A percentile compares a stretch with the other conserved stretches of the same genome.
Conservation (phyloP, 495 filamentous ascomycete genomes). For the Immersiella caudata region DNA sequence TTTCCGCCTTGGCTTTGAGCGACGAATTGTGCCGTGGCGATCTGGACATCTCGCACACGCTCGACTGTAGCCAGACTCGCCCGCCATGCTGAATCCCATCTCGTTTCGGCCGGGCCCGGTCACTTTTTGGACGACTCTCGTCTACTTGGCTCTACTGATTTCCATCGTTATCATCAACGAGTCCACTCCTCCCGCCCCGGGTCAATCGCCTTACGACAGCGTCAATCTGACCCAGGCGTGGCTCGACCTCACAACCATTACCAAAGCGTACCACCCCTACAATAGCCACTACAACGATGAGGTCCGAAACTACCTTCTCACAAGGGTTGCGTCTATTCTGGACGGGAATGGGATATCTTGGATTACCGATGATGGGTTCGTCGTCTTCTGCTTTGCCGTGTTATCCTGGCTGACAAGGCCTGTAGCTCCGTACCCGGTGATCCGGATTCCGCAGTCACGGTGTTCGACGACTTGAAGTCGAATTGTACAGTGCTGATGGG, state of each 20-base stretch:
- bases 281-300: slow-evolving; percentile 83
- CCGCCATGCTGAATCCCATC: slow-evolving; percentile 48
- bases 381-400: slow-evolving; percentile 20
- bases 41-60: background rate
- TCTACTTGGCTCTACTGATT: slow-evolving; percentile 71
- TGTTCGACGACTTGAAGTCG: slow-evolving; percentile 79
- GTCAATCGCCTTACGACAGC: slow-evolving; percentile 37
- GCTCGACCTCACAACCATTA: slow-evolving; percentile 76
- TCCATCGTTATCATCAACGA: slow-evolving; percentile 74
- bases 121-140: slow-evolving; percentile 67
- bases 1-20: slow-evolving; percentile 4
- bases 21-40: background rate
- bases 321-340: slow-evolving; percentile 69
- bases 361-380: slow-evolving; percentile 30
- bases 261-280: slow-evolving; percentile 80
- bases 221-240: slow-evolving; percentile 83
- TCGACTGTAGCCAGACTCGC: background rate
- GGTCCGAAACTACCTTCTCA: slow-evolving; percentile 74
- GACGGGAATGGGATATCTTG: slow-evolving; percentile 54
- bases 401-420: background rate
- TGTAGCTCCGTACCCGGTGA: slow-evolving; percentile 19
- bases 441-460: slow-evolving; percentile 48
- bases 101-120: slow-evolving; percentile 65
- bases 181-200: slow-evolving; percentile 70
- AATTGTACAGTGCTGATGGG: slow-evolving; percentile 64